Base-by-base conservation (phyloP, 2,329 filamentous ascomycete species). In the Dactylellina drechsleri region DNA sequence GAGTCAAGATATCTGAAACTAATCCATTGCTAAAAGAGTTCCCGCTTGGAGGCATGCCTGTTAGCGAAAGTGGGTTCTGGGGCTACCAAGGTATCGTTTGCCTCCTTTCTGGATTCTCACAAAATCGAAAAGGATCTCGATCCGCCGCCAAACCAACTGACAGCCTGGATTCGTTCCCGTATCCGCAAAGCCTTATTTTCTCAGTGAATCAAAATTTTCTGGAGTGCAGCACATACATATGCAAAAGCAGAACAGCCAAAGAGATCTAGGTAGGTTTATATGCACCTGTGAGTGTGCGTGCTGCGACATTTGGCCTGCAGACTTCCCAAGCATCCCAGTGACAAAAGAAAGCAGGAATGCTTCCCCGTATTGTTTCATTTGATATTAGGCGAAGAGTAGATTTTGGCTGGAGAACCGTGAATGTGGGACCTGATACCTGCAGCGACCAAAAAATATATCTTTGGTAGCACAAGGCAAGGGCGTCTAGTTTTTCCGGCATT, bases 1-100 rank as follows among this genome's bases (percentile, higher is more conserved):
- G 64, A 68, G 59, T 75, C 64, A 52, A 68, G 49, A 75, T 68
- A 65, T 67, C 58, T 75, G 71, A 75, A 75, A 75, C 71, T 75
- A 53, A 68, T 57, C 47, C 31, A 28, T 57, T 47, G 43, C 43
- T 6, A 47, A 47, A 60, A 57, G 60, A 60, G 68, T 75, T 57
- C 71, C 71, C 71, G 71, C 71, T 75, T 61, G 53, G 49, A 43
- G 52, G 59, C 53, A 71, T 71, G 66, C 66, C 41, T 64, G 66
- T 65, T 71, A 71, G 66, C 66, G 66, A 71, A 57, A 15, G 7
- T 26, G 47, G 47, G 47, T 62, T 28, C 41, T 60, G 5, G 57
- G 41, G 23, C 57, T 65, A 56, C 59, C 66, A 71, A 71, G 66
- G 58, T 70, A 70, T 68, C 64, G 31, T 47, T 47, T 47, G 43